Base-by-base conservation (phyloP, 148 eudicot species). In the Vaccinium vitisidaea region DNA sequence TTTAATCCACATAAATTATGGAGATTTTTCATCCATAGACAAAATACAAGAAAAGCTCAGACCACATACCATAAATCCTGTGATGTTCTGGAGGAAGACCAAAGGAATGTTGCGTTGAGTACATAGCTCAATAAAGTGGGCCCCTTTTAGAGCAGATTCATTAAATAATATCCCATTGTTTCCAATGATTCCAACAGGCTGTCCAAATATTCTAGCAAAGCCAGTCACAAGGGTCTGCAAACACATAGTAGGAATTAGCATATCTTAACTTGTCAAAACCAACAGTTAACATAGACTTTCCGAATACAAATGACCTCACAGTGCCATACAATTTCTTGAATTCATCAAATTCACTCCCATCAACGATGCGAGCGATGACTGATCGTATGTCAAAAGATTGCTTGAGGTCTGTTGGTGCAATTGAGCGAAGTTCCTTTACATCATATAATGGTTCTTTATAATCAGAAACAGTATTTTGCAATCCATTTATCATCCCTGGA, bases 291-390 rank as follows among this genome's bases (percentile, higher is more conserved):
- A 36, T 32, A 79, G 82, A 52, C 75, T 71, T 50, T 73, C 52
- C 50, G 80, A 81, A 84, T 85, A 76, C 52, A 74, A 87, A 85
- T 84, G 92, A 82, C 91, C 98, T 94, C 94, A 97, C 99, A 94
- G 93, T 93, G 93, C 98, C 99, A 92, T 95, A 97, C 92, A 97
- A 67, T 93, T 95, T 94, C 96, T 97, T 97, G 98, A 95, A 97
- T 88, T 97, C 99, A 71, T 97, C 99, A 89, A 97, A 97, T 90
- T 93, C 99, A 88, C 99, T 97, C 82, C 98, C 98, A 82, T 97
- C 99, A 79, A 97, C 98, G 19, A 93, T 88, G 76, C 98, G 99
- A 83, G 98, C 93, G 86, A 97, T 97, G 78, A 95, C 89, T 84
- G 98, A 92, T 75, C 99, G 94, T 77, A 95, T 85, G 86, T 97